phyloP scores from a whole-genome alignment of 2,329 filamentous ascomycete genomes.

The Alternaria metachromatica region DNA sequence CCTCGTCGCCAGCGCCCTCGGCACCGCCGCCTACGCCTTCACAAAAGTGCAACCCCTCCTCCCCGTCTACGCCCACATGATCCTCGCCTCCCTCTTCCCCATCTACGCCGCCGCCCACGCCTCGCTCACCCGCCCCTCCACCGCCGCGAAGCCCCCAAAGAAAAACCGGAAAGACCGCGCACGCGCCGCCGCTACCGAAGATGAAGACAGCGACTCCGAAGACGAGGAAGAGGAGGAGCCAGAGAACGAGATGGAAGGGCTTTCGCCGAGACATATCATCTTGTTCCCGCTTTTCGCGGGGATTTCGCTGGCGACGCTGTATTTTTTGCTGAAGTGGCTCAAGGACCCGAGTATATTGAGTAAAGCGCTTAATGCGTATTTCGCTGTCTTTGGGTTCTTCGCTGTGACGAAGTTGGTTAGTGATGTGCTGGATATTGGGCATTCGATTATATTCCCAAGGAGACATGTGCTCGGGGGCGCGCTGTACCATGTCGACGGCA shows the following conservation, averaged over 20 bases:
- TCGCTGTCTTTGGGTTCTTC: conserved; percentile 79
- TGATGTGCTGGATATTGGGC: conserved; percentile 70
- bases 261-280: conserved; percentile 80
- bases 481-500: conserved; percentile 57
- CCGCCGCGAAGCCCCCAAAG: conserved; percentile 70
- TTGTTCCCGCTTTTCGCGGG: conserved; percentile 83
- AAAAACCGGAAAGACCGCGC: conserved; percentile 57
- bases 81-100: conserved; percentile 75
- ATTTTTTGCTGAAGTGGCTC: conserved; percentile 88
- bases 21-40: conserved; percentile 53
- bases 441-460: conserved; percentile 74
- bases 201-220: conserved; percentile 40
- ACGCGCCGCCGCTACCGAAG: conserved; percentile 36
- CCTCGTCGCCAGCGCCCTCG: conserved; percentile 36
- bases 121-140: conserved; percentile 82
- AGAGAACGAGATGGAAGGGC: conserved; percentile 67
- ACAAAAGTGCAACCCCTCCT: conserved; percentile 51
- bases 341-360: conserved; percentile 82
- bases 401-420: conserved; percentile 75
- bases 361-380: conserved; percentile 82
- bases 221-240: conserved; percentile 61
- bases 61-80: conserved; percentile 66
- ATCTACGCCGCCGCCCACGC: conserved; percentile 87
- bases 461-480: conserved; percentile 65
- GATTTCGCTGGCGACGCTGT: conserved; percentile 73